phyloP scores from a whole-genome alignment of 176 grass and related monocot genomes.

The Secale cereale region DNA sequence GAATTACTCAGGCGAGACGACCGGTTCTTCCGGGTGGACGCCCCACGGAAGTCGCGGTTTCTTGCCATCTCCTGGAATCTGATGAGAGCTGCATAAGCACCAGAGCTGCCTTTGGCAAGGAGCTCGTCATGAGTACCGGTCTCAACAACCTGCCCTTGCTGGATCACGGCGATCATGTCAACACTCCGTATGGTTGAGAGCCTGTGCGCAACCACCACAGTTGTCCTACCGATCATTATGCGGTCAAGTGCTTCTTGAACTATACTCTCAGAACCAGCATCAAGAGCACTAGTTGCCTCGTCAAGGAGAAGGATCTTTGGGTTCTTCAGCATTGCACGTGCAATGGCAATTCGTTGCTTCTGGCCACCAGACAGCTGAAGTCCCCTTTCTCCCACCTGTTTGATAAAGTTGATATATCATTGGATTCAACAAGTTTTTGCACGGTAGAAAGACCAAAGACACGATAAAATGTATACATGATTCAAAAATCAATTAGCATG shows the following conservation, averaged over 20 bases:
- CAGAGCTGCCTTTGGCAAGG: slow-evolving; percentile 56
- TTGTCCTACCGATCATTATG: slow-evolving; percentile 67
- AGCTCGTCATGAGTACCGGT: slow-evolving; percentile 79
- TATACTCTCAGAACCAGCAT: slow-evolving; percentile 71
- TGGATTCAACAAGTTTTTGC: not conserved
- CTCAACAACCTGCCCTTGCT: slow-evolving; percentile 78
- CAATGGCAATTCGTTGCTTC: slow-evolving; percentile 84
- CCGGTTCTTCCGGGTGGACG: slow-evolving; percentile 53
- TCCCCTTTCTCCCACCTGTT: slow-evolving; percentile 68
- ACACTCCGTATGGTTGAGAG: slow-evolving; percentile 71
- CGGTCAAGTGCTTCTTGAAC: slow-evolving; percentile 85
- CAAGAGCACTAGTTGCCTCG: slow-evolving; percentile 76
- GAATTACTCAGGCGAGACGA: slow-evolving; percentile 66
- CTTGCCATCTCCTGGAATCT: slow-evolving; percentile 76
- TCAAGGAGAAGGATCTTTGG: slow-evolving; percentile 75
- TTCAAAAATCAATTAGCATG: not conserved
- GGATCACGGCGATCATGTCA: slow-evolving; percentile 72
- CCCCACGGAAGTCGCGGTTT: slow-evolving; percentile 53
- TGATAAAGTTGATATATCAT: not conserved
- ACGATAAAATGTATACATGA: not conserved
- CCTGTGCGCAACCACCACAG: slow-evolving; percentile 62
- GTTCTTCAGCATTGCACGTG: slow-evolving; percentile 81
- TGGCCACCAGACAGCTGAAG: slow-evolving; percentile 79
- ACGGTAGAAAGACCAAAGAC: not conserved
- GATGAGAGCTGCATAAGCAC: slow-evolving; percentile 62